Conservation (phyloP, 495 filamentous ascomycete species). For the Penicillium riverlandense region DNA sequence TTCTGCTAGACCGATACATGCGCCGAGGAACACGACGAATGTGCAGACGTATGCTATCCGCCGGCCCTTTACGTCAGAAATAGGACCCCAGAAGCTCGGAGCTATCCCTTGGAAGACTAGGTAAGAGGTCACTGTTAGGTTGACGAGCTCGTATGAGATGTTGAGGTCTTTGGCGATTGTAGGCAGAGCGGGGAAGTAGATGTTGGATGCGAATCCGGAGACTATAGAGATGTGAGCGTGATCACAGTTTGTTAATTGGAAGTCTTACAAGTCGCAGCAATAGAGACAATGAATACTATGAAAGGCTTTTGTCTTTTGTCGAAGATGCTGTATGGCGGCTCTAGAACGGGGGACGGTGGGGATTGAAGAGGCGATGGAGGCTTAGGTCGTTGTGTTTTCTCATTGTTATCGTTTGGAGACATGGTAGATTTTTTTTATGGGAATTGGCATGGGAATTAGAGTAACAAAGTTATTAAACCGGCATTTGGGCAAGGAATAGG, state of each 20-base stretch:
- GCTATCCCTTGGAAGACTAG: conserved; percentile 45
- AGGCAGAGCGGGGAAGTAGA: conserved; percentile 45
- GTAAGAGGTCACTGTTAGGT: conserved; percentile 47
- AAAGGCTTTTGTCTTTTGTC: conserved; percentile 39
- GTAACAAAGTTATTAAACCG: too few relatives aligned
- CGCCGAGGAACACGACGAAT: conserved; percentile 40
- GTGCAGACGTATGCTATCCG: conserved; percentile 37
- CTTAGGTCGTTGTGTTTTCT: too few relatives aligned
- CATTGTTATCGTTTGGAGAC: too few relatives aligned
- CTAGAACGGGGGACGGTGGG: not conserved
- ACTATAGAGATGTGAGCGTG: conserved; percentile 18
- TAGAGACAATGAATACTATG: conserved; percentile 38
- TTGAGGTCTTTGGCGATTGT: conserved; percentile 36
- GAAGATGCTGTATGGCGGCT: conserved; percentile 39
- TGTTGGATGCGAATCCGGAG: conserved; percentile 47
- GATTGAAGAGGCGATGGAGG: not conserved
- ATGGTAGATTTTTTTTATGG: too few relatives aligned
- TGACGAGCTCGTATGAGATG: conserved; percentile 37
- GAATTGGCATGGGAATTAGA: too few relatives aligned
- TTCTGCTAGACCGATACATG: conserved; percentile 41
- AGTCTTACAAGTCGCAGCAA: conserved; percentile 39
- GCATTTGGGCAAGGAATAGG: too few relatives aligned
- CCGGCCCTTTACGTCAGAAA: conserved; percentile 44
- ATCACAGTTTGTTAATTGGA: not conserved
- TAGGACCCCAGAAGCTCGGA: conserved; percentile 43